phyloP scores from a whole-genome alignment of 148 eudicot species.

The Tetragonia tetragonoides region DNA sequence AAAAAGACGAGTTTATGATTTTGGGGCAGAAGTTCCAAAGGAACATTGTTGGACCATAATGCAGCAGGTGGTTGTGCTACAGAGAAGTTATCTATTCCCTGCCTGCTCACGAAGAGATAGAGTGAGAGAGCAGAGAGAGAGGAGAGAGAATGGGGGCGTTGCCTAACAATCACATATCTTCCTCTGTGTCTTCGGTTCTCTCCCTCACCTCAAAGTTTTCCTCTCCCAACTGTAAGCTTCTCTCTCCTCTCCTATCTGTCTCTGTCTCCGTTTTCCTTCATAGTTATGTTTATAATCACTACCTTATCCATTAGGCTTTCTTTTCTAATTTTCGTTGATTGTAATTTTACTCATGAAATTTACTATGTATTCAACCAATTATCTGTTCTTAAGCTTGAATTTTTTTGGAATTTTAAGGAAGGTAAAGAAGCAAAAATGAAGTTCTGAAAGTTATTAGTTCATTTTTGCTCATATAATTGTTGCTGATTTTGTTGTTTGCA shows the following conservation, averaged over 20 bases:
- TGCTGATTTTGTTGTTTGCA: not conserved
- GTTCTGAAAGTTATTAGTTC: not conserved
- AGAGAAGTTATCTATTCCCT: no score
- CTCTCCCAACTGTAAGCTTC: conserved; percentile 15
- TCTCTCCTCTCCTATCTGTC: conserved; percentile 10
- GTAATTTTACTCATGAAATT: no score
- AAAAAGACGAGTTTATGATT: no score
- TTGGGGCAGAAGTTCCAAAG: no score
- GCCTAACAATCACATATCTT: conserved; percentile 27
- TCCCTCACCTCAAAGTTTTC: not conserved
- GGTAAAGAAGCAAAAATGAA: not conserved
- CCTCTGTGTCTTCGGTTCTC: not conserved
- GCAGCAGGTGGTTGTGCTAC: no score
- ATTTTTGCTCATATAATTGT: no score
- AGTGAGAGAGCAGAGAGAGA: not conserved
- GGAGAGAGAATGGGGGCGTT: conserved; percentile 33
- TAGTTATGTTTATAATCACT: not conserved
- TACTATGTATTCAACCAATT: no score
- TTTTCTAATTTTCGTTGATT: not conserved
- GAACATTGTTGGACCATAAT: no score
- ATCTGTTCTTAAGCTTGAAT: not conserved
- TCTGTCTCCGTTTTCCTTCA: not conserved
- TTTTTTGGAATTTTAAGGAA: not conserved
- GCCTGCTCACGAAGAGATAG: no score
- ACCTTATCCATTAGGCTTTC: not conserved